Base-by-base conservation (phyloP, 352 stramenopile genomes). In the Lagenidium giganteum region DNA sequence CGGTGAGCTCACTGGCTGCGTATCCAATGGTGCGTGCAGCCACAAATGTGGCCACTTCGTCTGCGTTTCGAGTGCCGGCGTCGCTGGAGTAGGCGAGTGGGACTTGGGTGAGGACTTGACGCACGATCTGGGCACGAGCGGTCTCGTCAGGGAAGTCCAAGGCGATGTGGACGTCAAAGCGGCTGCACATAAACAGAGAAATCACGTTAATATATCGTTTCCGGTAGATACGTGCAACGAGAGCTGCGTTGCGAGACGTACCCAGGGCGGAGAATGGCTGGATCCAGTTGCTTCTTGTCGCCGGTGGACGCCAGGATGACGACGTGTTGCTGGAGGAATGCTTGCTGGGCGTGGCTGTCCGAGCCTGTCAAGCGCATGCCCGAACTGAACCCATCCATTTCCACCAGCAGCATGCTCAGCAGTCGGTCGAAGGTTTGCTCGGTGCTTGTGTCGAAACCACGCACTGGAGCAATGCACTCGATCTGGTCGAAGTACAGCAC, bases 401-500 rank as follows among this genome's bases (percentile, higher is more conserved):
- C 87, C 8, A 95, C 70, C 18, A 96, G 67, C 27, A 96, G 62
- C 67, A 89, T 93, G 39, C 82, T 95, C 47, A 96, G 50, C 48
- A 96, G 76, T 3, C 87, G 83, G 50, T 96, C 87, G 43, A 96
- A 96, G 2, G 87, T 96, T 57, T 96, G 87, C 54, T 96, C 87
- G 0, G 84, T 94, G 39, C 78, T 96, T 4, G 85, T 93, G 35
- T 96, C 86, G 42, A 96, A 95, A 12, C 87, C 87, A 46, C 87
- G 72, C 6, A 88, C 48, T 1, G 85, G 80, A 1, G 85, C 87
- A 36, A 96, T 80, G 25, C 74, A 88, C 49, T 96, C 87, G 35
- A 96, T 95, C 47, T 97, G 87, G 47, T 97, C 88, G 30, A 97
- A 92, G 53, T 95, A 93, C n/a, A 96, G 46, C 17, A 96, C 70